These are phyloP conservation scores for Dothidotthia symphoricarpi DNA, from an alignment of 2,329 filamentous ascomycete species.

Conservation along the genomic window DNA sequence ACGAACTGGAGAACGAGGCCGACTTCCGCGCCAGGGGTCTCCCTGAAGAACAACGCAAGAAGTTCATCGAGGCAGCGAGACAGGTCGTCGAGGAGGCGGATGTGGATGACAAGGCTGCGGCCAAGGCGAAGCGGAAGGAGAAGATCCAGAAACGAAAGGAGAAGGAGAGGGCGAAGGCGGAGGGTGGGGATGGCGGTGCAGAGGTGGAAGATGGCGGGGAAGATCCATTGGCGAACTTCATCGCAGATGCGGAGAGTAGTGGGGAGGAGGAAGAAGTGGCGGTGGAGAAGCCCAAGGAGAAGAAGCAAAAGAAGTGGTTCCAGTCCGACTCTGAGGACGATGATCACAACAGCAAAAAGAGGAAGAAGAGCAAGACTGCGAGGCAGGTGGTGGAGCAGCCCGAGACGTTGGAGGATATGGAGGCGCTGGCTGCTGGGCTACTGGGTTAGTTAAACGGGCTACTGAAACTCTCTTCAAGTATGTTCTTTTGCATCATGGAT, in stretches of 20 bases:
- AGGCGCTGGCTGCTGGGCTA: conserved; percentile 71
- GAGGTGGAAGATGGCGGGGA: conserved; percentile 34
- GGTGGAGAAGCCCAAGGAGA: conserved; percentile 51
- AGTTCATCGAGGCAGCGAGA: conserved; percentile 75
- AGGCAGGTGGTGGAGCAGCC: conserved; percentile 63
- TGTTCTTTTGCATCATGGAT: not conserved
- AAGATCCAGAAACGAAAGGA: conserved; percentile 74
- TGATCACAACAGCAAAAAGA: conserved; percentile 36
- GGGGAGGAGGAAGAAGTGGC: conserved; percentile 45
- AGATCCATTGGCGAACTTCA: conserved; percentile 46
- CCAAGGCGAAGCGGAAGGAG: conserved; percentile 73
- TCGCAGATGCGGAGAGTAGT: conserved; percentile 37
- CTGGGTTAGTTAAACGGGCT: conserved; percentile 47
- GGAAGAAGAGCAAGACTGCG: conserved; percentile 54
- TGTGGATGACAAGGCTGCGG: conserved; percentile 75
- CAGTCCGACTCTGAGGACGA: conserved; percentile 62
- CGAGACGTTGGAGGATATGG: conserved; percentile 75
- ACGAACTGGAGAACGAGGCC: conserved; percentile 83
- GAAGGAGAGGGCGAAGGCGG: conserved; percentile 50
- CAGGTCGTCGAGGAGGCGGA: conserved; percentile 72
- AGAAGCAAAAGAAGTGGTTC: conserved; percentile 78
- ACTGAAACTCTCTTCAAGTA: too few relatives aligned
- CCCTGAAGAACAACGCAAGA: conserved; percentile 70
- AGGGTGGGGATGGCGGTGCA: conserved; percentile 27
- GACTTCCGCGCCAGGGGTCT: conserved; percentile 73